Percentiles rank a stretch among this genome's conserved stretches.
phyloP scores from a whole-genome alignment of 116 monocot species.

The Phalaenopsis hybrid region DNA sequence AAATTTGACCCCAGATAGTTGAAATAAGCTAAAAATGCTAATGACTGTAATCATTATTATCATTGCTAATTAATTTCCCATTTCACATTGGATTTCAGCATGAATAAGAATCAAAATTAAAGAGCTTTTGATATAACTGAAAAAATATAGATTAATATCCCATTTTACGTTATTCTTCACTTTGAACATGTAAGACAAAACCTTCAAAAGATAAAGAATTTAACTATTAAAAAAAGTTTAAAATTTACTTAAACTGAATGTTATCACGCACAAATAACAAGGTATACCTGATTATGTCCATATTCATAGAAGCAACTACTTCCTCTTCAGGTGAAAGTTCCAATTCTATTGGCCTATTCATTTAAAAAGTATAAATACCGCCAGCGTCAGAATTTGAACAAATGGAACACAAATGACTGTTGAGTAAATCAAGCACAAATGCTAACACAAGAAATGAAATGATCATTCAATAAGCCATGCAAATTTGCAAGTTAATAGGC shows the following conservation, averaged over 20 bases:
- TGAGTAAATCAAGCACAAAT: background rate
- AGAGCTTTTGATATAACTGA: background rate
- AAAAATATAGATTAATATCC: background rate
- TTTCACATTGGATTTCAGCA: background rate
- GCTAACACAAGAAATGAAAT: background rate
- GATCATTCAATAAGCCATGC: background rate
- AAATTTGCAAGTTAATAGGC: background rate
- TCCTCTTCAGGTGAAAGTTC: slow-evolving; percentile 97
- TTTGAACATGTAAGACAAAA: background rate
- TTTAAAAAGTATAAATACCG: background rate
- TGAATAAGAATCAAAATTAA: background rate
- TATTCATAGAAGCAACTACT: slow-evolving; percentile 71
- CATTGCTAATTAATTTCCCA: background rate
- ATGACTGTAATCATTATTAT: background rate
- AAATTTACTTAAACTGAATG: background rate
- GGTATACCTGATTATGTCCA: slow-evolving; percentile 72
- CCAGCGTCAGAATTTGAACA: background rate
- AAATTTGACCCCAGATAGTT: background rate
- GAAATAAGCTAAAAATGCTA: background rate
- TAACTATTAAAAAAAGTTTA: background rate
- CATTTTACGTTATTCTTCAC: background rate
- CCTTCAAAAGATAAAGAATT: background rate
- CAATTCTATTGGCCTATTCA: slow-evolving; percentile 72
- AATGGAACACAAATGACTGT: background rate
- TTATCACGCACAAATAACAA: background rate